These are phyloP conservation scores for Picea mariana DNA, from an alignment of 83 land plant species.

Conservation along the genomic window DNA sequence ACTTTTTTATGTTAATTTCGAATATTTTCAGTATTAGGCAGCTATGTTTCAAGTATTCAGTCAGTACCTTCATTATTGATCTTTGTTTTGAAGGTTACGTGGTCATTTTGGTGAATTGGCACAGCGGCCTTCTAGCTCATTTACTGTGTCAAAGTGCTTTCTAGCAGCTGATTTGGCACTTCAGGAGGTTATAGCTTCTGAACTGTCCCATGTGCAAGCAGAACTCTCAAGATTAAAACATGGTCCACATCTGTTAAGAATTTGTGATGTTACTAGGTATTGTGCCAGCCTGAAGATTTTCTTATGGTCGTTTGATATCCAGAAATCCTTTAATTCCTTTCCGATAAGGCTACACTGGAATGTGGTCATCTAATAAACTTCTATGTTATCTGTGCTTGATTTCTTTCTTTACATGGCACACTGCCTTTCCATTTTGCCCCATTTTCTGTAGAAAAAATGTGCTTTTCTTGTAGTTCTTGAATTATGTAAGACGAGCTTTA, in stretches of 20 bases:
- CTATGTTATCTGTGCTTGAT: neutral
- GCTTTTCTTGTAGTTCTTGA: neutral
- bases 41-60: neutral
- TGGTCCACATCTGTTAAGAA: conserved; percentile 75
- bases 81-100: conserved; percentile 48
- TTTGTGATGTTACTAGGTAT: conserved; percentile 52
- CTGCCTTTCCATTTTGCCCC: neutral
- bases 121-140: conserved; percentile 61
- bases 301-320: neutral
- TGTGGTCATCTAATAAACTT: neutral
- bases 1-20: neutral
- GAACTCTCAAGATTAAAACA: conserved; percentile 85
- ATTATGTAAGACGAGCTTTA: neutral
- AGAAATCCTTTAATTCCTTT: neutral
- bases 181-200: conserved; percentile 73
- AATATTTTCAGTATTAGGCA: neutral
- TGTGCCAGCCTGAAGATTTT: conserved; percentile 5
- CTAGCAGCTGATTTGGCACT: conserved; percentile 45
- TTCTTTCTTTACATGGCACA: neutral
- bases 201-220: conserved; percentile 48
- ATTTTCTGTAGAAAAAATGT: neutral
- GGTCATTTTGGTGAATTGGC: conserved; percentile 89
- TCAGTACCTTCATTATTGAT: neutral
- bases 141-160: conserved; percentile 84
- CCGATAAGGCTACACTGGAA: neutral